Evolutionary conservation across 2,329 filamentous ascomycete genomes (phyloP).

Genomic region (Penicillium capsulatum): DNA sequence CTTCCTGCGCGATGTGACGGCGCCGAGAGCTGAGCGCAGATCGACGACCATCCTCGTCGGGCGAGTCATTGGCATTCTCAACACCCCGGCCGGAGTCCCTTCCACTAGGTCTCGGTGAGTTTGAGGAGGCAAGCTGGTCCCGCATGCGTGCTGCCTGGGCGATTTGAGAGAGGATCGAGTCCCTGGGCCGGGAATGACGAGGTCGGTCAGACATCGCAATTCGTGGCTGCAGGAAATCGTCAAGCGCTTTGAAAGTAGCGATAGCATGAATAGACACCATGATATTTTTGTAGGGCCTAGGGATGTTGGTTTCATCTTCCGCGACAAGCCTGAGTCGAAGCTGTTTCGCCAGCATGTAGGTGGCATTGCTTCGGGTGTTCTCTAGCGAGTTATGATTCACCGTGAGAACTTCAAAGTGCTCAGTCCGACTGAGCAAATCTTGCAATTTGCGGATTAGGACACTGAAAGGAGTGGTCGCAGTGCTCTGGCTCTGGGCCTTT

Average conservation of each 20-base stretch:
- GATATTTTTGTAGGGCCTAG: slow-evolving; percentile 80
- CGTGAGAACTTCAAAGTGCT: slow-evolving; percentile 96
- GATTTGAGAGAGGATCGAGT: slow-evolving; percentile 65
- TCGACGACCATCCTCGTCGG: slow-evolving; percentile 36
- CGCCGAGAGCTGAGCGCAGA: slow-evolving; percentile 58
- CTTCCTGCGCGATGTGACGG: slow-evolving; percentile 54
- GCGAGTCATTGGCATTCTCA: slow-evolving; percentile 40
- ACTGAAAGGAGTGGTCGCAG: slow-evolving; percentile 78
- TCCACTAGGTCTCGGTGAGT: slow-evolving; percentile 18
- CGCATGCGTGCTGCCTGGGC: slow-evolving; percentile 66
- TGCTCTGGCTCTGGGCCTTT: slow-evolving; percentile 61
- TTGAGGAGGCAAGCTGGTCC: slow-evolving; percentile 39
- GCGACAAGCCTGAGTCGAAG: slow-evolving; percentile 83
- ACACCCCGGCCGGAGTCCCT: slow-evolving; percentile 4
- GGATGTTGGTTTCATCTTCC: slow-evolving; percentile 82
- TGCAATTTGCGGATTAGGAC: slow-evolving; percentile 90
- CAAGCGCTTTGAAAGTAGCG: slow-evolving; percentile 92
- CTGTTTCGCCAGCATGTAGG: slow-evolving; percentile 95
- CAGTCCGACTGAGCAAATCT: slow-evolving; percentile 89
- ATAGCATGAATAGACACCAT: slow-evolving; percentile 99
- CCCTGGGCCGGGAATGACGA: slow-evolving; percentile 55
- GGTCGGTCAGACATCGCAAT: slow-evolving; percentile 77
- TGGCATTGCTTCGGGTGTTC: slow-evolving; percentile 81
- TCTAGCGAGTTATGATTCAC: slow-evolving; percentile 91
- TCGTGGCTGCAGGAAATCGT: slow-evolving; percentile 89